Evolutionary conservation across 805 yeast species (phyloP).

Genomic region (Scheffersomyces stipitis): DNA sequence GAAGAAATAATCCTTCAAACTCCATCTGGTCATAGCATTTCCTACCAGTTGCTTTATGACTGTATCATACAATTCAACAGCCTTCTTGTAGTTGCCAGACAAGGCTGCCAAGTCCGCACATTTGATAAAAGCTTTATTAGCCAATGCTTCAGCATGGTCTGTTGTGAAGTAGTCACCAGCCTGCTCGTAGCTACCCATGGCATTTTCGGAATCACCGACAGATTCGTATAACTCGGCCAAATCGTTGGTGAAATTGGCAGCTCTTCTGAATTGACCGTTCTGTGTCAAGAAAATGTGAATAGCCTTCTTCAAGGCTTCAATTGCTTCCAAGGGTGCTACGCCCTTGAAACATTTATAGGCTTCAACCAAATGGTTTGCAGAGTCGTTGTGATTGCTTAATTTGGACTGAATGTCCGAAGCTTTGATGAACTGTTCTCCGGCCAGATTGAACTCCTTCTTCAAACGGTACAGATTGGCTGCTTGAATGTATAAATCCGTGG

Average conservation of each 20-base stretch:
- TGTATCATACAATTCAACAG: constrained; percentile 73
- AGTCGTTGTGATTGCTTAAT: constrained; percentile 82
- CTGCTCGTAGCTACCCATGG: constrained; percentile 77
- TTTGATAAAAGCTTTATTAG: constrained; percentile 84
- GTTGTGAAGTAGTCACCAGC: constrained; percentile 96
- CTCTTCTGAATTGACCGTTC: constrained; percentile 94
- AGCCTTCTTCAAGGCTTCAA: constrained; percentile 71
- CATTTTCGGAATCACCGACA: constrained; percentile 62
- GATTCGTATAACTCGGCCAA: constrained; percentile 84
- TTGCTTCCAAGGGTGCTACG: constrained; percentile 74
- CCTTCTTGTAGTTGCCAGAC: constrained; percentile 67
- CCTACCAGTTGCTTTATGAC: constrained; percentile 75
- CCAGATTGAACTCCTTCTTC: constrained; percentile 66
- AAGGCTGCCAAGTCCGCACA: constrained; percentile 84
- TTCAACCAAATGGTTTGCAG: constrained; percentile 85
- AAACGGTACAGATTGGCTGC: constrained; percentile 91
- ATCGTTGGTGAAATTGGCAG: constrained; percentile 91
- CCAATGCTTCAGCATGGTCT: constrained; percentile 88
- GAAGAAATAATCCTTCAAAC: constrained; percentile 85
- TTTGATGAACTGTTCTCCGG: constrained; percentile 80
- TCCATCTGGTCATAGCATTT: constrained; percentile 82
- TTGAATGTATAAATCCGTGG: constrained; percentile 83
- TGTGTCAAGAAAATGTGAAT: constrained; percentile 75
- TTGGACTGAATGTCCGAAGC: constrained; percentile 81
- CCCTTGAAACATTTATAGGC: constrained; percentile 84